Conservation (phyloP, 495 filamentous ascomycete genomes). For the Beverwykella pulmonaria region DNA sequence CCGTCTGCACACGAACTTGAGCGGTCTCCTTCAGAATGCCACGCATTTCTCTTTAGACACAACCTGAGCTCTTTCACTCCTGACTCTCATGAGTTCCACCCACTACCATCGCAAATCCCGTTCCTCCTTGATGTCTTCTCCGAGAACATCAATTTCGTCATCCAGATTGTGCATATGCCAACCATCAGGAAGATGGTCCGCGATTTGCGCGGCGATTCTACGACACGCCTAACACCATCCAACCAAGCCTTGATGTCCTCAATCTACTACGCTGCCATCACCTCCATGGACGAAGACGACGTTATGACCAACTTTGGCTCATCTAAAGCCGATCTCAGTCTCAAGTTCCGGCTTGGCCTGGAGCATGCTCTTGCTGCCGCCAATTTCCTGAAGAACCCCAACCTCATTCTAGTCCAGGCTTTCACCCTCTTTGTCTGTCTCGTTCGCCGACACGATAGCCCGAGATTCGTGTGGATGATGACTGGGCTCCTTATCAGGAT, state of each 20-base stretch:
- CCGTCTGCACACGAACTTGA: slow-evolving; percentile 48
- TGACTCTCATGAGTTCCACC: slow-evolving; percentile 52
- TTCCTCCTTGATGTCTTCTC: slow-evolving; percentile 56
- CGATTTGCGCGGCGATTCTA: slow-evolving; percentile 43
- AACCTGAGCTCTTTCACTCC: slow-evolving; percentile 45
- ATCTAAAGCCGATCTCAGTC: slow-evolving; percentile 53
- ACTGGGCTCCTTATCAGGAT: slow-evolving; percentile 38
- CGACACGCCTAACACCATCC: slow-evolving; percentile 45
- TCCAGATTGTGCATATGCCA: slow-evolving; percentile 57
- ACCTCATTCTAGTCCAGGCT: slow-evolving; percentile 53
- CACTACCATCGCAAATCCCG: slow-evolving; percentile 56
- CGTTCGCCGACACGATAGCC: slow-evolving; percentile 54
- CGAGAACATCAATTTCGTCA: slow-evolving; percentile 57
- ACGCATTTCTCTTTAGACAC: slow-evolving; percentile 58
- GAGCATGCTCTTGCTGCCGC: slow-evolving; percentile 59
- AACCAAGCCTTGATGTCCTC: slow-evolving; percentile 63
- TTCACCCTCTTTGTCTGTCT: slow-evolving; percentile 54
- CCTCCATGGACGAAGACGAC: slow-evolving; percentile 61
- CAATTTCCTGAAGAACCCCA: slow-evolving; percentile 51
- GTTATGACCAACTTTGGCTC: slow-evolving; percentile 54
- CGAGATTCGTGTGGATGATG: slow-evolving; percentile 59
- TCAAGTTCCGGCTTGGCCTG: slow-evolving; percentile 57
- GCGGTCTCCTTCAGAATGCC: slow-evolving; percentile 53
- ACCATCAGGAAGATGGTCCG: slow-evolving; percentile 54
- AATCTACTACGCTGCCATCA: slow-evolving; percentile 62